A percentile compares a stretch with the other conserved stretches of the same genome.
Evolutionary conservation across 2,329 filamentous ascomycete species (phyloP).

Genomic region (Atkinsonella texensis): DNA sequence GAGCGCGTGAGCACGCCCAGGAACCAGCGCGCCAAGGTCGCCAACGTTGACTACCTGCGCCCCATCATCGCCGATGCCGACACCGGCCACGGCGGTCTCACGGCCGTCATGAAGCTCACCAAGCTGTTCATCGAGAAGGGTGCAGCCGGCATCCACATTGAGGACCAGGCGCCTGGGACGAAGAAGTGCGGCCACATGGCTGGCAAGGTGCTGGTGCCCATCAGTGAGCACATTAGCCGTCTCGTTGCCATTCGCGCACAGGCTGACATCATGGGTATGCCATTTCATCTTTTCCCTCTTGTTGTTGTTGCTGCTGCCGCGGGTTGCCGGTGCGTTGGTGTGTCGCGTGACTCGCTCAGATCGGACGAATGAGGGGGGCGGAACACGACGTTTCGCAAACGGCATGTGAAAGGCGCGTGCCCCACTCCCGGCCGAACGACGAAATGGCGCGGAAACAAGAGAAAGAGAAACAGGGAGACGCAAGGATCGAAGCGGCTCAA

Average conservation of each 20-base stretch:
- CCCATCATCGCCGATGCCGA: conserved; percentile 96
- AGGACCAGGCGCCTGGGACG: conserved; percentile 94
- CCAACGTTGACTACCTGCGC: conserved; percentile 85
- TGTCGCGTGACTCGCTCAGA: no score
- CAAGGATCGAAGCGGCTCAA: background rate
- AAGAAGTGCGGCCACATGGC: conserved; percentile 99
- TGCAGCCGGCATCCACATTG: conserved; percentile 94
- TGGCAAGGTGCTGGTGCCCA: conserved; percentile 92
- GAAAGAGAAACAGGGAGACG: background rate
- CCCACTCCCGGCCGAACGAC: no score
- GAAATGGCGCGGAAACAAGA: background rate
- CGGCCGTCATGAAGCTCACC: conserved; percentile 98
- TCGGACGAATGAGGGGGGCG: no score
- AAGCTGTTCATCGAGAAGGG: conserved; percentile 96
- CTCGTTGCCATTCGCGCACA: conserved; percentile 93
- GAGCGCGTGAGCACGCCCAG: conserved; percentile 73
- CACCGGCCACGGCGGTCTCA: conserved; percentile 91
- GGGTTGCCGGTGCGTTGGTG: no score
- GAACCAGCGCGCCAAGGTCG: conserved; percentile 56
- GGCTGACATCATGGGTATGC: conserved; percentile 89
- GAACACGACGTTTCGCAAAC: no score
- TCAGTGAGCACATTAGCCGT: conserved; percentile 96
- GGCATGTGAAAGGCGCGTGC: no score
- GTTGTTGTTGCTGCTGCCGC: background rate
- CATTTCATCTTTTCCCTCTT: background rate